Percentiles rank a stretch among this genome's conserved stretches.
Conservation (phyloP, 345 rosid species). For the Populus deltoides region DNA sequence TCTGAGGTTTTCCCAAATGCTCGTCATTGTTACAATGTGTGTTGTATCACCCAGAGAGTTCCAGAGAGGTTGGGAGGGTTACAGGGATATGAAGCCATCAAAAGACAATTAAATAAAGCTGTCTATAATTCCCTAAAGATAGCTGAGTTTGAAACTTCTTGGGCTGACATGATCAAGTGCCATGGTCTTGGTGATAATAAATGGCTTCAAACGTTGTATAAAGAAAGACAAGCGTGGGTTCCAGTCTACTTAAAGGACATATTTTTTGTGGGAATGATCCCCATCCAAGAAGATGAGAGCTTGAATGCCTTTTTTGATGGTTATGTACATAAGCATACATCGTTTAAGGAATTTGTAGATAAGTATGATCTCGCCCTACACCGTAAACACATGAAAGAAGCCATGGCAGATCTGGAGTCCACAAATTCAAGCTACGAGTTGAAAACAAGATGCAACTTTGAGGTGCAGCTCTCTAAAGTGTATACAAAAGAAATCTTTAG, state of each 20-base stretch:
- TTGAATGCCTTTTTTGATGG: slow-evolving; percentile 53
- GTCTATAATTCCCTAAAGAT: slow-evolving; percentile 47
- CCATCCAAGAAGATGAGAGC: slow-evolving; percentile 44
- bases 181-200: slow-evolving; percentile 45
- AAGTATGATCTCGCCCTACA: slow-evolving; percentile 49
- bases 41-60: slow-evolving; percentile 49
- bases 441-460: slow-evolving; percentile 48
- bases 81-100: slow-evolving; percentile 44
- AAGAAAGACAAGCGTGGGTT: slow-evolving; percentile 48
- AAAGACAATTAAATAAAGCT: slow-evolving; percentile 35
- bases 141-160: slow-evolving; percentile 46
- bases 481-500: slow-evolving; percentile 42
- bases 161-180: slow-evolving; percentile 42
- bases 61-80: slow-evolving; percentile 54
- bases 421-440: slow-evolving; percentile 36
- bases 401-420: slow-evolving; percentile 44
- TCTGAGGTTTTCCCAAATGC: slow-evolving; percentile 47
- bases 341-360: slow-evolving; percentile 56
- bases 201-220: slow-evolving; percentile 48
- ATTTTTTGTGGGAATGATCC: slow-evolving; percentile 52
- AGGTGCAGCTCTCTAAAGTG: slow-evolving; percentile 46
- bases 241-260: slow-evolving; percentile 53
- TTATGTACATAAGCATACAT: slow-evolving; percentile 56
- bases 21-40: slow-evolving; percentile 40
- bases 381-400: slow-evolving; percentile 50